Conservation (phyloP, 1,284 basidiomycete species). For the Puccinia horiana region DNA sequence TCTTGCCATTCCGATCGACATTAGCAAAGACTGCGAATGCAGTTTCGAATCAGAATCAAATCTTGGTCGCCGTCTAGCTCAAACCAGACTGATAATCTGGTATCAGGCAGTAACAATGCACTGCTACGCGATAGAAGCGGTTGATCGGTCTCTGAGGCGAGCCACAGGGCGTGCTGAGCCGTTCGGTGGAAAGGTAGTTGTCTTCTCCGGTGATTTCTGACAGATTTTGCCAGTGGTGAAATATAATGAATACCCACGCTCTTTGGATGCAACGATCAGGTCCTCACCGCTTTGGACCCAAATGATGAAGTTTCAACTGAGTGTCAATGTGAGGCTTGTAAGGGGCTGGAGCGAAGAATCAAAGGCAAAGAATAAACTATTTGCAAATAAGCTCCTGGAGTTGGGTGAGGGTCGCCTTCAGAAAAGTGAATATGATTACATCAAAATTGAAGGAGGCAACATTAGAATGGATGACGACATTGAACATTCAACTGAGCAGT, state of each 20-base stretch:
- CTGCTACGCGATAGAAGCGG: neutral
- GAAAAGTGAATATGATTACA: too few relatives aligned
- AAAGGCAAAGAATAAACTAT: too few relatives aligned
- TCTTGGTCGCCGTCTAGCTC: neutral
- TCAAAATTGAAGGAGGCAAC: too few relatives aligned
- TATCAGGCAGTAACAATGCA: slow-evolving; percentile 4
- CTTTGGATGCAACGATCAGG: neutral
- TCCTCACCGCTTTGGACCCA: neutral
- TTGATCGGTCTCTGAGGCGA: neutral
- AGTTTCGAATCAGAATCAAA: neutral
- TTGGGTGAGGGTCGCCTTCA: too few relatives aligned
- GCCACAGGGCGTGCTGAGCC: neutral
- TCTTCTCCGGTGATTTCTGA: slow-evolving; percentile 23
- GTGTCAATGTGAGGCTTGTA: neutral
- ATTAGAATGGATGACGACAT: too few relatives aligned
- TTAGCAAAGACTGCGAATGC: neutral
- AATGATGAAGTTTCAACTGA: neutral
- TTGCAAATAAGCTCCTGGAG: too few relatives aligned
- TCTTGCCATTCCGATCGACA: neutral
- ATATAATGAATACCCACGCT: neutral
- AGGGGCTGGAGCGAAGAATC: too few relatives aligned
- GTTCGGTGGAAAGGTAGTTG: slow-evolving; percentile 4
- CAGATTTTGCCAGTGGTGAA: slow-evolving; percentile 26
- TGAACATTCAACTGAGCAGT: too few relatives aligned
- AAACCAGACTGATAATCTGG: neutral